Percentiles rank a stretch among this genome's conserved stretches.
Conservation (phyloP, 2,329 filamentous ascomycete species). For the Microsporum audouinii region DNA sequence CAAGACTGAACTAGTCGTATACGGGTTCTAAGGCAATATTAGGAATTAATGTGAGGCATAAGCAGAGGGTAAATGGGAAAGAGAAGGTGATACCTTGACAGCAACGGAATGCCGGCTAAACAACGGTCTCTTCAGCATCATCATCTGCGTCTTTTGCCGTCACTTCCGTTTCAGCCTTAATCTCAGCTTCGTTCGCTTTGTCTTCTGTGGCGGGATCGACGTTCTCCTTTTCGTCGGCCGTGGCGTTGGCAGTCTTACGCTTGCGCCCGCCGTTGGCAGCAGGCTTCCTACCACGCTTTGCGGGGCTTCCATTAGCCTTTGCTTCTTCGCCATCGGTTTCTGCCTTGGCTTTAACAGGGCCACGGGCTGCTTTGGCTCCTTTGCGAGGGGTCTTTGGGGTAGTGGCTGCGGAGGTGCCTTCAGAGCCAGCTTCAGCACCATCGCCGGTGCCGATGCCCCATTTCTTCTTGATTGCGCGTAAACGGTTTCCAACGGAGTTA, state of each 20-base stretch:
- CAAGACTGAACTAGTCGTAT: not conserved
- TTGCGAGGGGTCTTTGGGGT: constrained; percentile 12
- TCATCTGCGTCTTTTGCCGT: not conserved
- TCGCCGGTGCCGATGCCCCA: constrained; percentile 8
- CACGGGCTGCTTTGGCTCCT: constrained; percentile 14
- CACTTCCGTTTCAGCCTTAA: not conserved
- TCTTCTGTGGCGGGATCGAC: not conserved
- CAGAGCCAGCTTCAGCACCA: not conserved
- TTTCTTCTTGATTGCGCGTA: constrained; percentile 19
- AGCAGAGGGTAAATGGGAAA: not conserved
- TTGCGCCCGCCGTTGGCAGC: constrained; percentile 7
- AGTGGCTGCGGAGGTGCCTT: not conserved
- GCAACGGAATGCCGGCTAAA: not conserved
- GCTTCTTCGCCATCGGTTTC: constrained; percentile 2
- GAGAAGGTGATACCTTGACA: not conserved
- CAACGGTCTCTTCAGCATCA: not conserved
- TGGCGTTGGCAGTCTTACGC: constrained; percentile 5
- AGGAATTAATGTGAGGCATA: not conserved
- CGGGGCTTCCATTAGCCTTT: constrained; percentile 4
- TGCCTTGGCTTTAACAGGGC: constrained; percentile 16
- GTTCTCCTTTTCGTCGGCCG: not conserved
- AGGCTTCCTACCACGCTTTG: constrained; percentile 8
- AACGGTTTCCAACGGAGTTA: constrained; percentile 21
- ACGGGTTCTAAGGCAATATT: not conserved
- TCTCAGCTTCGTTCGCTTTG: not conserved